Evolutionary conservation across 768 basidiomycete genomes (phyloP).

Genomic region (Pleurotus pulmonarius): DNA sequence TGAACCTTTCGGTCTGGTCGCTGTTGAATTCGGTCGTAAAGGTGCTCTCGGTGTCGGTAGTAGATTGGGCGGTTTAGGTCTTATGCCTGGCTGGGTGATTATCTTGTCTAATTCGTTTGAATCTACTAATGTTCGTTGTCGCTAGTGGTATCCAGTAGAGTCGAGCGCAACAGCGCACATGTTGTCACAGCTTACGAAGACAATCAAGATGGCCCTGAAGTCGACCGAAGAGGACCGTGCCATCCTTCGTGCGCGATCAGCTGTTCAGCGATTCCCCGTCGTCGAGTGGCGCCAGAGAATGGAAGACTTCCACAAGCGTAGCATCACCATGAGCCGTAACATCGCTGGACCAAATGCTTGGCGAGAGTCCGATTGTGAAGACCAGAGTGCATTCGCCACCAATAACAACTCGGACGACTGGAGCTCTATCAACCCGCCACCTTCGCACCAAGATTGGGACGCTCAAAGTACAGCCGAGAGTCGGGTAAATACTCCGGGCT

Average conservation of each 20-base stretch:
- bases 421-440: constrained; percentile 68
- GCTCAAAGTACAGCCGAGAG: constrained; percentile 49
- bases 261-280: constrained; percentile 94
- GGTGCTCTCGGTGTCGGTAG: constrained; percentile 95
- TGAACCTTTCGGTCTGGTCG: constrained; percentile 93
- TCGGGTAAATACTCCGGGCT: constrained; percentile 35
- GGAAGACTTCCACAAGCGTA: constrained; percentile 92
- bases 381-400: constrained; percentile 43
- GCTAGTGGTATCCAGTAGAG: constrained; percentile 95
- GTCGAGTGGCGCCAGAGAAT: constrained; percentile 96
- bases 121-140: constrained; percentile 1
- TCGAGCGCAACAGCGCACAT: constrained; percentile 90
- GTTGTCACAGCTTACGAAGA: constrained; percentile 92
- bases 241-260: constrained; percentile 88
- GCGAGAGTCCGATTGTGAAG: constrained; percentile 68
- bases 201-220: constrained; percentile 90
- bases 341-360: constrained; percentile 73
- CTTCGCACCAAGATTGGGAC: constrained; percentile 78
- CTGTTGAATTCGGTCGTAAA: constrained; percentile 95
- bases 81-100: constrained; percentile 97
- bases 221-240: constrained; percentile 90
- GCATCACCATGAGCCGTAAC: constrained; percentile 67
- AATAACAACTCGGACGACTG: constrained; percentile 68
- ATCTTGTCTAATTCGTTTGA: neutral
- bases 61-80: constrained; percentile 89